Percentiles rank a stretch among this genome's conserved stretches.
Conservation (phyloP, 2,329 filamentous ascomycete species). For the Catunica adiposa region DNA sequence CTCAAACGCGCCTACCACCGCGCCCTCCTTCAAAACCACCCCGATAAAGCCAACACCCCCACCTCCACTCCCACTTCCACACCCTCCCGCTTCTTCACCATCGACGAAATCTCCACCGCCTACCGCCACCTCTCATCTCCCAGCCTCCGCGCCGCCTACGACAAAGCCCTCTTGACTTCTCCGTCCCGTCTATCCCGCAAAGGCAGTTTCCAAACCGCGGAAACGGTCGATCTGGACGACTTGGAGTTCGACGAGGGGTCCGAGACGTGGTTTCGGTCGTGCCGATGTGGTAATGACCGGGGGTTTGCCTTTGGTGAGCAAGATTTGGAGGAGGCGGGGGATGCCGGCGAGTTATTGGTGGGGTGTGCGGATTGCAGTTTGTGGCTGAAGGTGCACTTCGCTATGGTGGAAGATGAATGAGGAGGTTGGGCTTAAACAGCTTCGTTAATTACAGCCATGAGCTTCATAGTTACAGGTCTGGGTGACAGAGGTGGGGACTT, state of each 20-base stretch:
- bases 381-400: conserved; percentile 49
- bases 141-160: conserved; percentile 34
- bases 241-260: conserved; percentile 33
- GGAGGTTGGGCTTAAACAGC: too few species aligned
- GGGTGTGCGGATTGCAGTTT: conserved; percentile 51
- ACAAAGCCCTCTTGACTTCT: conserved; percentile 29
- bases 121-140: conserved; percentile 39
- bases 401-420: conserved; percentile 27
- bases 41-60: conserved; percentile 32
- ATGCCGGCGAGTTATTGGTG: conserved; percentile 44
- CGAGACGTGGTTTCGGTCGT: conserved; percentile 38
- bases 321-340: conserved; percentile 42
- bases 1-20: conserved; percentile 45
- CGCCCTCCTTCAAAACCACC: conserved; percentile 48
- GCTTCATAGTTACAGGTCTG: too few species aligned
- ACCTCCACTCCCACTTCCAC: background rate
- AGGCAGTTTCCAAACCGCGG: conserved; percentile 40
- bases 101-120: conserved; percentile 48
- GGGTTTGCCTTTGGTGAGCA: conserved; percentile 43
- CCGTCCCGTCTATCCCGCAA: conserved; percentile 15
- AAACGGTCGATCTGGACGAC: conserved; percentile 50
- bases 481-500: too few species aligned
- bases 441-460: too few species aligned
- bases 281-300: conserved; percentile 46
- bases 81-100: conserved; percentile 29